Conservation (phyloP, 139 green algal genomes). For the Auxenochlorella protothecoides region DNA sequence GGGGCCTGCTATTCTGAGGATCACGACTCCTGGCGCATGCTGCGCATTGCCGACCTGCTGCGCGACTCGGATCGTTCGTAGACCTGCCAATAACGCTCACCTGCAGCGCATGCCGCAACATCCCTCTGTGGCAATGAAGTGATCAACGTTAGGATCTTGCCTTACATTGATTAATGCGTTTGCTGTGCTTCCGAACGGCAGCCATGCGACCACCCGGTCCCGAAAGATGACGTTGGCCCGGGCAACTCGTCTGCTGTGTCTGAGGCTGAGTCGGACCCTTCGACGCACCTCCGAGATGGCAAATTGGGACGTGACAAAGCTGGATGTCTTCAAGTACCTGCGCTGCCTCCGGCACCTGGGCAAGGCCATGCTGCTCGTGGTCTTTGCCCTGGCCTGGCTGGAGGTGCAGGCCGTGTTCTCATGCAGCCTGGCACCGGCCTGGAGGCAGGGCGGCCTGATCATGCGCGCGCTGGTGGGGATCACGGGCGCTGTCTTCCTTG, state of each 20-base stretch:
- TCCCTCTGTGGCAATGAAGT: too few species aligned
- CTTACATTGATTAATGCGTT: too few species aligned
- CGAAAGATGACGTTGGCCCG: too few species aligned
- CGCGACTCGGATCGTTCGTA: too few species aligned
- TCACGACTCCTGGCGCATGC: too few species aligned
- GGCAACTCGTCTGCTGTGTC: not conserved
- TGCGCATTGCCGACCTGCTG: too few species aligned
- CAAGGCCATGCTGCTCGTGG: constrained; percentile 7
- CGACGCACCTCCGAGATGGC: not conserved
- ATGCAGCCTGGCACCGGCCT: not conserved
- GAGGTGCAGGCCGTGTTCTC: not conserved
- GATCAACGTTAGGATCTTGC: too few species aligned
- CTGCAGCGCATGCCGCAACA: too few species aligned
- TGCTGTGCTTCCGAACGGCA: too few species aligned
- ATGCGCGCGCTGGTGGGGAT: constrained; percentile 1
- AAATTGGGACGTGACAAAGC: constrained; percentile 12
- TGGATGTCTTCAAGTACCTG: constrained; percentile 16
- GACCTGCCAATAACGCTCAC: too few species aligned
- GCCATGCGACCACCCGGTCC: too few species aligned
- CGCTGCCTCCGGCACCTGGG: constrained; percentile 11
- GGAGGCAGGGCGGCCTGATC: not conserved
- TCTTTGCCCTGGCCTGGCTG: not conserved
- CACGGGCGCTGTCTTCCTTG: not conserved
- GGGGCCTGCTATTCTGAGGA: too few species aligned
- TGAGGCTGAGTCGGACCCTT: not conserved